phyloP scores from a whole-genome alignment of 306 rosid genomes.

The Vigna trinervia region DNA sequence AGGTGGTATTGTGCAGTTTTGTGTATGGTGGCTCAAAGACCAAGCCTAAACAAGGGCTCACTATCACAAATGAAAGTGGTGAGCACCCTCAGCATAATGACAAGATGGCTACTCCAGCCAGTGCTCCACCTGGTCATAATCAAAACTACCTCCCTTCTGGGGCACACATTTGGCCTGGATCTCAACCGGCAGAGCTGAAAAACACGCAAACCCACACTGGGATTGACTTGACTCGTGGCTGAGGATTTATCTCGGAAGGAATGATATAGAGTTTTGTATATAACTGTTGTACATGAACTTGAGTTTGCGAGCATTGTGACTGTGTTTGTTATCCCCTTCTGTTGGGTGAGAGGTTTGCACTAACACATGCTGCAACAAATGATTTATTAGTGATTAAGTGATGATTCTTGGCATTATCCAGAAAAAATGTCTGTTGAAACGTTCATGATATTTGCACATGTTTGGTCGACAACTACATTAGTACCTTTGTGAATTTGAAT shows the following conservation, averaged over 20 bases:
- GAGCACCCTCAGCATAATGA: conserved; percentile 58
- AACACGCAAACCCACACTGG: conserved; percentile 64
- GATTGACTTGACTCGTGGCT: conserved; percentile 88
- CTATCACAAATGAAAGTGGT: conserved; percentile 56
- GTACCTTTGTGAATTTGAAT: too few relatives aligned
- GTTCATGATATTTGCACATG: not conserved
- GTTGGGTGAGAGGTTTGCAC: conserved; percentile 54
- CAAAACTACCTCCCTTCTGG: conserved; percentile 66
- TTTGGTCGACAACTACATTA: too few relatives aligned
- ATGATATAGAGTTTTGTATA: conserved; percentile 71
- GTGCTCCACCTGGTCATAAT: conserved; percentile 51
- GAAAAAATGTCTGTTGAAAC: not conserved
- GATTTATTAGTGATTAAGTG: conserved; percentile 39
- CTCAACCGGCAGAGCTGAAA: conserved; percentile 61
- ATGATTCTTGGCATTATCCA: conserved; percentile 15
- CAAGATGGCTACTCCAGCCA: conserved; percentile 60
- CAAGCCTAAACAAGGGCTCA: conserved; percentile 61
- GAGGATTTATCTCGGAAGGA: conserved; percentile 53
- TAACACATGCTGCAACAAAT: conserved; percentile 61
- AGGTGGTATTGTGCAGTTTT: conserved; percentile 93
- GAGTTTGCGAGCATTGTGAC: conserved; percentile 61
- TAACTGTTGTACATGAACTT: conserved; percentile 72
- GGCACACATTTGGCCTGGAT: conserved; percentile 70
- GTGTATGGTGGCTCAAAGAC: conserved; percentile 70
- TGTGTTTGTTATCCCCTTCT: conserved; percentile 46